Conservation (phyloP, 805 yeast species). For the Torulaspora indica region DNA sequence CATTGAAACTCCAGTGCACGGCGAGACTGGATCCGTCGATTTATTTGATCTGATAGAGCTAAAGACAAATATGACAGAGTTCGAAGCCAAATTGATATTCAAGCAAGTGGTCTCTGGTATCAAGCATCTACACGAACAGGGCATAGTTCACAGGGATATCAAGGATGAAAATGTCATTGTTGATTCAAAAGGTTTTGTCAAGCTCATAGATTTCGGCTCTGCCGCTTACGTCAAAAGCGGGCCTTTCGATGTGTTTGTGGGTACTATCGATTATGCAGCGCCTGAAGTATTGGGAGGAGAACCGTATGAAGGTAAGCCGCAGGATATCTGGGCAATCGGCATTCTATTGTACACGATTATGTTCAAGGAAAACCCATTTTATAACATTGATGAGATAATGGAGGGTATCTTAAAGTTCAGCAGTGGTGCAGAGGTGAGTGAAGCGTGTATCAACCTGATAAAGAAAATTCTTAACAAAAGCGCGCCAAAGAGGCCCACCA, state of each 20-base stretch:
- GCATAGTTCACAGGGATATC: slow-evolving; percentile 89
- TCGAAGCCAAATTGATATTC: slow-evolving; percentile 72
- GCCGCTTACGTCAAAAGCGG: slow-evolving; percentile 89
- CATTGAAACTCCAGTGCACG: slow-evolving; percentile 87
- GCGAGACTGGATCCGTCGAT: slow-evolving; percentile 85
- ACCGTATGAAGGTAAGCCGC: slow-evolving; percentile 87
- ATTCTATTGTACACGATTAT: slow-evolving; percentile 82
- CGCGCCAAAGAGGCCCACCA: slow-evolving; percentile 62
- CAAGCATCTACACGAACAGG: slow-evolving; percentile 74
- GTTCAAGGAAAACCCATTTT: slow-evolving; percentile 92
- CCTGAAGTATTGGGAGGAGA: slow-evolving; percentile 91
- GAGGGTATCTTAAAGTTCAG: slow-evolving; percentile 73
- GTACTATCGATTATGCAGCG: slow-evolving; percentile 95
- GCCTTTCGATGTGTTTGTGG: slow-evolving; percentile 95
- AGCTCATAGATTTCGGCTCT: slow-evolving; percentile 90
- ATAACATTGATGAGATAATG: slow-evolving; percentile 91
- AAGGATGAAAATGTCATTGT: slow-evolving; percentile 93
- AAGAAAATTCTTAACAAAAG: slow-evolving; percentile 63
- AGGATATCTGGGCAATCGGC: slow-evolving; percentile 97
- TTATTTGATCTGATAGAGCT: slow-evolving; percentile 88
- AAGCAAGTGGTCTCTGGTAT: slow-evolving; percentile 76
- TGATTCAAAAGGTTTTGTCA: slow-evolving; percentile 73
- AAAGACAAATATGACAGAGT: slow-evolving; percentile 72
- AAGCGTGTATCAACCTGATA: slow-evolving; percentile 57
- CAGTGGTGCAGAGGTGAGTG: slow-evolving; percentile 42